Evolutionary conservation across 2,329 filamentous ascomycete species (phyloP), one percentile per base, ranked within the genome.

Genomic region (Mollisiaceae sp.): DNA sequence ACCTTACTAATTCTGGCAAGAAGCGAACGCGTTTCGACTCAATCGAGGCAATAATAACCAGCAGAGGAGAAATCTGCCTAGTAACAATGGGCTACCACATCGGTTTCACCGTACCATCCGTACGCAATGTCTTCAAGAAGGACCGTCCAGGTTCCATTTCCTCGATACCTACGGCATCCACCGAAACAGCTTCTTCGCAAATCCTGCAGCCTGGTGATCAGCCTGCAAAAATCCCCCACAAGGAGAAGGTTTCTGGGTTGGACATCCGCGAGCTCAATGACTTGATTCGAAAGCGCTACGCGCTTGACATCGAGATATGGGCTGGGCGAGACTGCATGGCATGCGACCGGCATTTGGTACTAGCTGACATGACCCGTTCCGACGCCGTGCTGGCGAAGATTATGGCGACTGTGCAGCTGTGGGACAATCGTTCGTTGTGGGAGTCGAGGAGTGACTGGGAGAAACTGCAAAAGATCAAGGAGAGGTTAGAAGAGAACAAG

Each of bases 271-370:
- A 63, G 1, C 65, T 67, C 22, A 52, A 61, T 35, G 63, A 65
- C 32, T 50, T 67, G 3, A 65, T 67, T 18, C 56, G 59, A 2
- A 59, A 41, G 24, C 59, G 63, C 2, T 65, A 65, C 55, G 32
- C 55, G 22, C 57, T 67, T 2, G 65, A 67, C 20, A 32, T 65
- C 0, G 24, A 54, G 57, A 67, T 67, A 12, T 67, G 63, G 63
- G 47, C 38, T 18, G 4, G 22, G 27, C 38, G 56, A 12, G 20
- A 55, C 8, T 63, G 59, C 20, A 11, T 9, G 3, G 18, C 39
- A 1, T 35, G 35, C 8, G 43, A 67, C 22, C 38, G 54, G 18
- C 12, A 14, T 2, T 15, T 59, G 1, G 52, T 67, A 20, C 22
- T 45, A 35, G 32, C 58, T 1, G 45, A 62, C 15, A 67, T 64